Evolutionary conservation across 306 rosid species (phyloP).

Genomic region (Hippophae tibetana): DNA sequence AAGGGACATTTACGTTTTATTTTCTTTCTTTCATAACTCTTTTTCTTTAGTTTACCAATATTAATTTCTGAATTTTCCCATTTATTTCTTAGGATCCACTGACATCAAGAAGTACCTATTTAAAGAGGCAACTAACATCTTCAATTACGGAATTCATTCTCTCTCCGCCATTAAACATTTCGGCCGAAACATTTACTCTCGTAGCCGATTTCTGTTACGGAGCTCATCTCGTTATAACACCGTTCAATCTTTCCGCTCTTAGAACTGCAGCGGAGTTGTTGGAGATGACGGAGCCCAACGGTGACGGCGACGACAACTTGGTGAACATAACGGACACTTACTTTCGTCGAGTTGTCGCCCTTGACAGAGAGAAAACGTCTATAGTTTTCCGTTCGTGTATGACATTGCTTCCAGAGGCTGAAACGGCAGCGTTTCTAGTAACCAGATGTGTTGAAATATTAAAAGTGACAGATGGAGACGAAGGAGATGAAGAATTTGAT

Average conservation of each 20-base stretch:
- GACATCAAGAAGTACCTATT: constrained; percentile 48
- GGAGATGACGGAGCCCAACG: constrained; percentile 40
- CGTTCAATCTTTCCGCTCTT: constrained; percentile 56
- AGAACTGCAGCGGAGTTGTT: constrained; percentile 71
- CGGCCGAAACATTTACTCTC: constrained; percentile 46
- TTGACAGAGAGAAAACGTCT: constrained; percentile 39
- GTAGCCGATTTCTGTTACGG: constrained; percentile 74
- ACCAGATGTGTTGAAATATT: constrained; percentile 64
- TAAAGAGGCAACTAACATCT: constrained; percentile 48
- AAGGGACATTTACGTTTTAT: background rate
- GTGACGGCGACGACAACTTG: constrained; percentile 29
- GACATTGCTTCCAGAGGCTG: constrained; percentile 70
- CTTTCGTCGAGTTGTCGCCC: constrained; percentile 37
- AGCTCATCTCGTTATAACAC: constrained; percentile 36
- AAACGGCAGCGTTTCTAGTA: constrained; percentile 53
- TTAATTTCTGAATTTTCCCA: background rate
- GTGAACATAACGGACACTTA: constrained; percentile 38
- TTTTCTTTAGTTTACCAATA: background rate
- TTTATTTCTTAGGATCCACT: constrained; percentile 45
- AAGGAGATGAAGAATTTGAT: constrained; percentile 13
- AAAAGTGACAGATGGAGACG: constrained; percentile 22
- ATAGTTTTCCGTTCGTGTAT: constrained; percentile 62
- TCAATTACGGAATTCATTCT: constrained; percentile 37
- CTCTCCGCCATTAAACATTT: constrained; percentile 68
- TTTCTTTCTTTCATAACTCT: background rate